A percentile compares a stretch with the other conserved stretches of the same genome.
These are phyloP conservation scores for Moniliella sp. DNA, from an alignment of 1,284 basidiomycete species.

Conservation along the genomic window DNA sequence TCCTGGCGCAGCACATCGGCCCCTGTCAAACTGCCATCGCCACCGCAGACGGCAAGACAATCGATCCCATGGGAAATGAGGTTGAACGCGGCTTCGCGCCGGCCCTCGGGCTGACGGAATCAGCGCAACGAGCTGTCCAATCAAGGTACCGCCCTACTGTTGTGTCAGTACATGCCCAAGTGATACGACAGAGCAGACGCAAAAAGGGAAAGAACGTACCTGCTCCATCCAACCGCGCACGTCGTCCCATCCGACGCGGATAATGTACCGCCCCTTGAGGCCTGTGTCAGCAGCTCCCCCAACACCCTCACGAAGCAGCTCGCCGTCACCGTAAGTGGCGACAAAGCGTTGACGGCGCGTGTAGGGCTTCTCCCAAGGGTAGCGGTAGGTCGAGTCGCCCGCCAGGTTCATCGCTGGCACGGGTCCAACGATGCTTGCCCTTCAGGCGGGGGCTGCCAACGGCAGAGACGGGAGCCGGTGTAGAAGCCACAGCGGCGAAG, in stretches of 20 bases:
- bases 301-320: slow-evolving; percentile 68
- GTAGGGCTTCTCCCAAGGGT: no score
- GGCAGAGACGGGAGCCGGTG: no score
- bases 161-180: no score
- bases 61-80: slow-evolving; percentile 88
- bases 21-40: slow-evolving; percentile 84
- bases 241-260: slow-evolving; percentile 93
- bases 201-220: no score
- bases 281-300: slow-evolving; percentile 45
- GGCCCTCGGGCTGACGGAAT: slow-evolving; percentile 70
- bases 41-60: slow-evolving; percentile 83
- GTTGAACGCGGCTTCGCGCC: slow-evolving; percentile 65
- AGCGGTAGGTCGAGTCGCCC: no score
- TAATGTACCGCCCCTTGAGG: slow-evolving; percentile 75
- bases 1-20: slow-evolving; percentile 80
- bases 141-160: slow-evolving; percentile 92
- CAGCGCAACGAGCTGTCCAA: slow-evolving; percentile 77
- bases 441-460: no score
- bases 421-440: no score
- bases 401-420: slow-evolving; percentile 4
- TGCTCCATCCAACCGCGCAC: slow-evolving; percentile 68
- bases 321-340: slow-evolving; percentile 72
- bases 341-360: slow-evolving; percentile 38
- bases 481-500: not conserved
- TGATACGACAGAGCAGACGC: no score